Evolutionary conservation across 257 asterid genomes (phyloP).

Genomic region (Fraxinus quadrangulata): DNA sequence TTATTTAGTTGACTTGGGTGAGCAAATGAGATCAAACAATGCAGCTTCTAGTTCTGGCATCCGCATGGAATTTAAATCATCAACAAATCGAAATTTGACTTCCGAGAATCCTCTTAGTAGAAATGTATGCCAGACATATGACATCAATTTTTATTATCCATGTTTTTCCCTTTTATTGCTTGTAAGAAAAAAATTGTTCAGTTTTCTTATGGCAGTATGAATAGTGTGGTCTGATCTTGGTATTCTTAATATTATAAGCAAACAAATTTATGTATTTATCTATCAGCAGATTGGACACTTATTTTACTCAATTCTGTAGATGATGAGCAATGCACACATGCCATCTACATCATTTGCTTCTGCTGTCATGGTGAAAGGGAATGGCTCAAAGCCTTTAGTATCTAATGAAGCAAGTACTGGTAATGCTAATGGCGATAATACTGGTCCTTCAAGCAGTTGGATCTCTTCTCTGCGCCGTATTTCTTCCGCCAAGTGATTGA

Average conservation of each 20-base stretch:
- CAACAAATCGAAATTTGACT: slow-evolving; percentile 55
- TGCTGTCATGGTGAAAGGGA: slow-evolving; percentile 58
- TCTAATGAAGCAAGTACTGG: slow-evolving; percentile 71
- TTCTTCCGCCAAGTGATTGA: slow-evolving; percentile 76
- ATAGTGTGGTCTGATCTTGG: background rate
- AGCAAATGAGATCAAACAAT: slow-evolving; percentile 57
- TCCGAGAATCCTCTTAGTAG: slow-evolving; percentile 62
- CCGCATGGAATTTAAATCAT: slow-evolving; percentile 74
- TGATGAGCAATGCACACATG: slow-evolving; percentile 51
- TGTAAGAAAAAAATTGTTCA: background rate
- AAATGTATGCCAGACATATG: slow-evolving; percentile 52
- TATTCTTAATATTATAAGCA: slow-evolving; percentile 13
- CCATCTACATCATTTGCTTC: slow-evolving; percentile 73
- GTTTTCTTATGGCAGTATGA: background rate
- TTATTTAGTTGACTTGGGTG: slow-evolving; percentile 57
- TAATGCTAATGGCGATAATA: slow-evolving; percentile 57
- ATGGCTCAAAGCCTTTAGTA: slow-evolving; percentile 51
- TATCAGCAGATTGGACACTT: slow-evolving; percentile 20
- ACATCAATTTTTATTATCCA: background rate
- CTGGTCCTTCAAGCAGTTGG: slow-evolving; percentile 90
- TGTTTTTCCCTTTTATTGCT: slow-evolving; percentile 7
- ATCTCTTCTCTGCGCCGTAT: slow-evolving; percentile 84
- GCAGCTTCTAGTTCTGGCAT: slow-evolving; percentile 53
- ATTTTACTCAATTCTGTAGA: slow-evolving; percentile 39
- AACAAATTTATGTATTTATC: background rate